Evolutionary conservation across 1,139 yeast genomes (phyloP), one percentile per base, ranked within the genome.

Genomic region (Pichia sp.): DNA sequence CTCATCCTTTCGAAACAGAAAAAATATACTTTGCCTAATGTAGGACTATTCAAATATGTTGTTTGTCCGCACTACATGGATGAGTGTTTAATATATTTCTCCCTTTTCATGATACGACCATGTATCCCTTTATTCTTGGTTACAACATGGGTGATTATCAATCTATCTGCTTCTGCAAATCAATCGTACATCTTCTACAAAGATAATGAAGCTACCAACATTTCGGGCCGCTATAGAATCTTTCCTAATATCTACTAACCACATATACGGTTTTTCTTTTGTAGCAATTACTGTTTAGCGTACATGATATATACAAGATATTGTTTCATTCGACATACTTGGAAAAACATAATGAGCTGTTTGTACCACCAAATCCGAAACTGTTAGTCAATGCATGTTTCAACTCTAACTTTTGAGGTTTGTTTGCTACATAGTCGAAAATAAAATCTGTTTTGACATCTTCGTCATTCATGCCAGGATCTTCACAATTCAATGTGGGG

Each of bases 341-440:
- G 53, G 72, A 75, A 65, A 81, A 81, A 57, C 76, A 74, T 14
- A 89, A 61, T 1, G 95, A 79, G 14, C 95, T 86, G 70, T 95
- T 95, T 7, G 95, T 91, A 14, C 99, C 99, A 8, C 99, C 99
- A 73, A 95, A 93, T 0, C 99, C 99, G 73, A 95, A 93, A 61
- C 97, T 89, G 67, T 95, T 95, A 55, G 91, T 83, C 63, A 95
- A 61, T 0, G 93, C 97, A 61, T 58, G 44, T 2, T 49, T 41
- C 2, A 59, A 41, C 24, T 51, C 50, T 2, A 45, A 43, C 17
- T 68, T 55, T 57, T 73, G 75, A 5, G 85, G 73, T 7, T 64
- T 60, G 38, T 78, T 72, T 0, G 83, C 78, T 5, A 89, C 85
- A 63, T 85, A 86, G 64, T 87, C 84, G 61, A 88, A 79, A 20